Base-by-base conservation (phyloP, 495 filamentous ascomycete species). In the Elaphomyces granulatus region DNA sequence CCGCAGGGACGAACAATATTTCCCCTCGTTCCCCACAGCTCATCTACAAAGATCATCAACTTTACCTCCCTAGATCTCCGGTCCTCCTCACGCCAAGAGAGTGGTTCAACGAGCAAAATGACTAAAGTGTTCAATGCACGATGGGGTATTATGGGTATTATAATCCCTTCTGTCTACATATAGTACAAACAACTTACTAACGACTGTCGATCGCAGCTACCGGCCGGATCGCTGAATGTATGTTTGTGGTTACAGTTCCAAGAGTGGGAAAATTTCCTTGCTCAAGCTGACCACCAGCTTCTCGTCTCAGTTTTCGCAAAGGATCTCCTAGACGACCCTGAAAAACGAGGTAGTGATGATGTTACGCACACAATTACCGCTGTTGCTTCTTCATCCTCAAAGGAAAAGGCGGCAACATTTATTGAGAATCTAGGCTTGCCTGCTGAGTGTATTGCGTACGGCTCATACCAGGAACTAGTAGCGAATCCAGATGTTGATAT, bases 291-390 rank as follows among this genome's bases (percentile, higher is more conserved):
- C 16, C 12, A 48, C 12, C 12, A 28, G 6, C 6, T 28, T 28
- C 6, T 12, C 23, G 12, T 6, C 6, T 28, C 12, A 81, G 80
- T 63, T 37, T 95, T 95, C 66, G 70, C 78, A 43, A 78, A 78
- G 60, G 88, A 94, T 55, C 77, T 96, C 34, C 75, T 87, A 41
- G 67, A 70, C 46, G 78, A 86, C 57, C 80, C 87, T n/a, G 66
- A 71, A 10, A 67, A 65, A 26, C 83, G 88, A 40, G 66, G 67
- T 32, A 80, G 80, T 38, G 60, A 68, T 42, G 85, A 94, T 50
- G 64, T 95, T 49, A 64, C 68, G 32, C 90, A 95, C 67, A 70
- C 74, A 52, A 64, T 95, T 36, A 71, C 75, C 17, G 88, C 87
- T 16, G 88, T 77, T 15, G 83, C 87, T 32, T 92, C 85, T 14